Evolutionary conservation across 352 stramenopile species (phyloP).

Genomic region (Globisporangium carolinianum): DNA sequence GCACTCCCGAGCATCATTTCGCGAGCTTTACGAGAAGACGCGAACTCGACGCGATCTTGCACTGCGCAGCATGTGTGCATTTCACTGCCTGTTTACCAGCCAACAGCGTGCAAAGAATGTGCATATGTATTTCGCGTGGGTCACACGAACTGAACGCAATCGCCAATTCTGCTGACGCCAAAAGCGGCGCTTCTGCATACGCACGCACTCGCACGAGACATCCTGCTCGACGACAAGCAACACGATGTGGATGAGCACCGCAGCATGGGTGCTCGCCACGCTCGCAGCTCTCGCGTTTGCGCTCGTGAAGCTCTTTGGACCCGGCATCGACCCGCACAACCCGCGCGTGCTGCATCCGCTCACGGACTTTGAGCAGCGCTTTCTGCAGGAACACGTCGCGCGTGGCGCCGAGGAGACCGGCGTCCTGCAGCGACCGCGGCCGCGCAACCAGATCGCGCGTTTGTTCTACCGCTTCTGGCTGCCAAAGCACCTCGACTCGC

Average conservation of each 20-base stretch:
- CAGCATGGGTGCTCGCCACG: constrained; percentile 17
- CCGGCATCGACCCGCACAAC: constrained; percentile 46
- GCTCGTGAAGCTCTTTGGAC: constrained; percentile 39
- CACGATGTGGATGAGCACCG: constrained; percentile 18
- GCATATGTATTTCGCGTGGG: no score
- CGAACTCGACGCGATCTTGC: no score
- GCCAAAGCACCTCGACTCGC: constrained; percentile 30
- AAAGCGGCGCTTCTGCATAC: no score
- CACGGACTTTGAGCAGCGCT: constrained; percentile 35
- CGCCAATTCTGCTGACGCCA: neutral
- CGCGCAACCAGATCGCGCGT: constrained; percentile 27
- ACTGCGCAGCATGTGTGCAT: no score
- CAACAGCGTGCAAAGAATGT: no score
- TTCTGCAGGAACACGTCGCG: constrained; percentile 41
- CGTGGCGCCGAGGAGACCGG: constrained; percentile 43
- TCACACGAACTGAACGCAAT: constrained; percentile 10
- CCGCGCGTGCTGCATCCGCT: constrained; percentile 31
- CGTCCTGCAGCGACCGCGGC: constrained; percentile 29
- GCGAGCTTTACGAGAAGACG: no score
- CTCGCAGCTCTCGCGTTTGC: constrained; percentile 10
- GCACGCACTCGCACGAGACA: no score
- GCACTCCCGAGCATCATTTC: no score
- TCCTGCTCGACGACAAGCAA: neutral
- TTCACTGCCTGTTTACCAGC: no score
- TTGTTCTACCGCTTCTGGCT: constrained; percentile 76